Evolutionary conservation across 352 stramenopile species (phyloP), one percentile per base, ranked within the genome.

Genomic region (Phytophthora megakarya): DNA sequence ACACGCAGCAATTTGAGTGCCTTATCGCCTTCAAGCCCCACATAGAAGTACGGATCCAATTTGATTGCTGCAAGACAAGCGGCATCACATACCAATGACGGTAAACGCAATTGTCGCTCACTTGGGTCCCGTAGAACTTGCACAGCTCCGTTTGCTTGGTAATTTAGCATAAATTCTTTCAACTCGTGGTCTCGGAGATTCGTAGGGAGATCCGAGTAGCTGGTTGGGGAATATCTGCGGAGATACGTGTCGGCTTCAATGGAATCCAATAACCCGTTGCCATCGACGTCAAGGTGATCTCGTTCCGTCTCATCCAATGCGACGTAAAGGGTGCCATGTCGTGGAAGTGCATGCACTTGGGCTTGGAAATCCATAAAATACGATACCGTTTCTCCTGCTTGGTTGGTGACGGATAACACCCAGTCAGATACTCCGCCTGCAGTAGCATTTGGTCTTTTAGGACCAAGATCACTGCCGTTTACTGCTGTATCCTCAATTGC

Each of bases 321-420:
- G 0, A 90, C 66, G 22, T 79, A 88, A 3, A 96, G 65, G 25
- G 76, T 83, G 1, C 87, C 87, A 45, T 94, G 83, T 26, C 88
- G 75, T 13, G 87, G 87, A 9, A 96, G 61, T 0, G 83, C 82
- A 51, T 86, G 58, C 10, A 96, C 19, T 21, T 75, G 73, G 1
- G 80, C 83, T 13, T 70, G 72, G 6, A 92, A 73, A 39, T 93
- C 81, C 79, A 92, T 87, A 45, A 80, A 88, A 58, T 92, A 91
- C 19, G 64, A 55, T 1, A 33, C 56, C 1, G 73, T 82, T 16
- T 78, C 74, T 18, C 81, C 81, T 1, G 81, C 82, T 45, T 80
- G 53, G 55, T 89, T 89, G 0, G 81, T 94, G 26, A 96, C 48
- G 5, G 76, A 52, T 3, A 96, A 45, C 22, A 82, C 60, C 83